Conservation (phyloP, 306 rosid genomes). For the Sphenostylis stenocarpa region DNA sequence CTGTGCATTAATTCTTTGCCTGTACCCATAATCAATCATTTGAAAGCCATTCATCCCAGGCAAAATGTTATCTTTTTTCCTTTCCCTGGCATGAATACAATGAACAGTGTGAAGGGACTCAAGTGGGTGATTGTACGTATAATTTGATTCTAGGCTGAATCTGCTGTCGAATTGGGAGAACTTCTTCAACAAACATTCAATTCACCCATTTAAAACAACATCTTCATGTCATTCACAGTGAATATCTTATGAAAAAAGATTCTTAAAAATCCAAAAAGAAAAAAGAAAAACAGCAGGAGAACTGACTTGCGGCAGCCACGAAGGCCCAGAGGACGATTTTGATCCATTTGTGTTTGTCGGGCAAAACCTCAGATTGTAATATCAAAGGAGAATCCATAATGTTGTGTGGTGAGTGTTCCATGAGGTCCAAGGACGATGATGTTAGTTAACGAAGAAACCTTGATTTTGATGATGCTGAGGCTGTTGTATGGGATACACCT, state of each 20-base stretch:
- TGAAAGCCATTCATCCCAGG: neutral
- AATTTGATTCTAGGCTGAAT: neutral
- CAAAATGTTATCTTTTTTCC: neutral
- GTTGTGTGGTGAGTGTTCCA: neutral
- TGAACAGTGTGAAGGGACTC: neutral
- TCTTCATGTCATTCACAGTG: neutral
- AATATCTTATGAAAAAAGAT: neutral
- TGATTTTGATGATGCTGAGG: neutral
- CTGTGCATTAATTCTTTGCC: neutral
- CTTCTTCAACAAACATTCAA: neutral
- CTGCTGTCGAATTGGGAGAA: neutral
- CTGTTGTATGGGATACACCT: neutral
- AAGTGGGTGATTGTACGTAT: neutral
- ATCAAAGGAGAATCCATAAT: neutral
- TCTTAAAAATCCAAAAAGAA: neutral
- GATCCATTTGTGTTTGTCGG: neutral
- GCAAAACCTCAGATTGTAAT: neutral
- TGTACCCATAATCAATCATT: neutral
- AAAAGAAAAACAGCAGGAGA: neutral
- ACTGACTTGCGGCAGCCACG: neutral
- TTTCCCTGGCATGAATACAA: neutral
- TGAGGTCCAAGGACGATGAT: neutral
- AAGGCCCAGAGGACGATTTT: neutral
- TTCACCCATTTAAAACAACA: neutral
- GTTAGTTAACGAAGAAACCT: neutral